Evolutionary conservation across 2,329 filamentous ascomycete genomes (phyloP), one percentile per base, ranked within the genome.

Genomic region (Beauveria varroae): DNA sequence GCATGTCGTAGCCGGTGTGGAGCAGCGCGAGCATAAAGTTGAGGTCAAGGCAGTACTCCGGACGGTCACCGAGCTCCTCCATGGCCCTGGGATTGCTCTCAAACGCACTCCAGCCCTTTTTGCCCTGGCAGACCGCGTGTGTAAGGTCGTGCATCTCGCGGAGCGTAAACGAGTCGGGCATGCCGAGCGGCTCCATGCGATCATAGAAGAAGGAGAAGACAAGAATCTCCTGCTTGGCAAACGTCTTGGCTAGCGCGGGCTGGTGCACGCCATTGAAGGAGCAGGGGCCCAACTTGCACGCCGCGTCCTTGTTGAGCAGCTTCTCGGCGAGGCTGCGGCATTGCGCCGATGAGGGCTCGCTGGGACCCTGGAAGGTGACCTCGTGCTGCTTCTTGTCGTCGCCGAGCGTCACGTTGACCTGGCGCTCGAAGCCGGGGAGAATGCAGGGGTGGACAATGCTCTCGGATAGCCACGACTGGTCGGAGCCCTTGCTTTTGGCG

Each of bases 201-300:
- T 99, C 95, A 78, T 89, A 97, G 78, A 99, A 99, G 83, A 96
- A 99, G 34, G 91, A 96, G 77, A 99, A 93, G 68, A 98, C 91
- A 78, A 93, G 99, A 44, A 98, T 86, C 69, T 97, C 93, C 75
- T 98, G 93, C 65, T 83, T 84, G 28, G 90, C 80, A 70, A 99
- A 99, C 0, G 95, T 99, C 81, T 96, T 96, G 67, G 86, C 87
- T 53, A 99, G 82, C 24, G 89, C 88, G 10, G 95, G 95, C 75
- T 99, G 95, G 77, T 99, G 91, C 34, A 99, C 86, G 65, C 95
- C 95, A 74, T 96, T 96, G 86, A 99, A 99, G 1, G 95, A 96
- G 80, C 95, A 99, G n/a, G 95, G 95, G 0, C 90, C 84, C 54
- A 98, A 78, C 64, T 82, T 81, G 79, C 95, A 99, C 37, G 86